A percentile compares a stretch with the other conserved stretches of the same genome.
Evolutionary conservation across 495 filamentous ascomycete species (phyloP).

Genomic region (Echria macrotheca): DNA sequence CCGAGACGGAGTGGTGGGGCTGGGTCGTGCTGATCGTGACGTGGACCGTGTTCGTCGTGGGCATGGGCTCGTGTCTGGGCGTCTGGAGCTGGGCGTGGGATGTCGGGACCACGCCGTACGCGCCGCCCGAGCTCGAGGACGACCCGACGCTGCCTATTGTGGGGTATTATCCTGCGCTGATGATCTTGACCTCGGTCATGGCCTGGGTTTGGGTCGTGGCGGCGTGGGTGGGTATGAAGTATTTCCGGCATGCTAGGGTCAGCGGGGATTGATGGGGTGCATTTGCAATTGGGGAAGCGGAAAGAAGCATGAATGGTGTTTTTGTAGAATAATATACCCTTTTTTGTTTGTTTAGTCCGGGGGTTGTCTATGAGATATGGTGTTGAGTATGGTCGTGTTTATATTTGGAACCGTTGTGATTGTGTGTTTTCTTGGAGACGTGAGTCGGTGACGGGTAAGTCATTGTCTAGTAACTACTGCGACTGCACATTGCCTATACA

Average conservation of each 20-base stretch:
- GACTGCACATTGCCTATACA: too few species aligned
- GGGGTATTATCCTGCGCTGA: slow-evolving; percentile 92
- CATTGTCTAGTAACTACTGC: too few species aligned
- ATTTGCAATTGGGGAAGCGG: too few species aligned
- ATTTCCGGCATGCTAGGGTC: slow-evolving; percentile 95
- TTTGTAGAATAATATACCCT: too few species aligned
- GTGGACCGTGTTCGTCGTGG: slow-evolving; percentile 90
- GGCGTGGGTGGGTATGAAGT: slow-evolving; percentile 99
- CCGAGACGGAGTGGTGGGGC: slow-evolving; percentile 94
- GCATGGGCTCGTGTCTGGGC: slow-evolving; percentile 92
- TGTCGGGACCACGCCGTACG: slow-evolving; percentile 92
- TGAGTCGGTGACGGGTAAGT: too few species aligned
- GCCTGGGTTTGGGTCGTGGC: slow-evolving; percentile 97
- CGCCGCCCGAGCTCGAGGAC: slow-evolving; percentile 87
- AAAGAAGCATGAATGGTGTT: too few species aligned
- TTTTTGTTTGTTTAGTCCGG: too few species aligned
- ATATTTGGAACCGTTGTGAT: too few species aligned
- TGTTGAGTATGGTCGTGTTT: too few species aligned
- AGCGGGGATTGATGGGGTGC: slow-evolving; percentile 33
- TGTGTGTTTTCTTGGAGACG: too few species aligned
- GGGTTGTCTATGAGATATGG: too few species aligned
- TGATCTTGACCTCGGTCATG: slow-evolving; percentile 91
- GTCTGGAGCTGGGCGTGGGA: slow-evolving; percentile 99
- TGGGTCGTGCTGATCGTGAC: slow-evolving; percentile 86
- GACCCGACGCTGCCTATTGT: slow-evolving; percentile 90